Conservation (phyloP, 192 early-diverging fungal genomes). For the Coemansia aciculifera region DNA sequence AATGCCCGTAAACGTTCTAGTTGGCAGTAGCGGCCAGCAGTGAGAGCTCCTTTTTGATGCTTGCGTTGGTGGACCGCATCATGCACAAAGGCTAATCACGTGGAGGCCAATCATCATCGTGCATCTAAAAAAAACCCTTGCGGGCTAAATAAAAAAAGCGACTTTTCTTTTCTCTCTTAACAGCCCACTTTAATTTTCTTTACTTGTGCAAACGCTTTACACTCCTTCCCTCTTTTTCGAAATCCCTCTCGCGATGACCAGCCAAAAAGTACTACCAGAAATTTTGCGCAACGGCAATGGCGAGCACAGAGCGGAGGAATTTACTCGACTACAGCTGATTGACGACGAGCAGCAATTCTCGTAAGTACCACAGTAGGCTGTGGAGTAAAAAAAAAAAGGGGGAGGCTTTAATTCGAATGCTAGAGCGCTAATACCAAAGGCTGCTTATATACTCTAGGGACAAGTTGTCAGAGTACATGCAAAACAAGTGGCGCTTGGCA, state of each 20-base stretch:
- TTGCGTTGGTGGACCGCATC: background rate
- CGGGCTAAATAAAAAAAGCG: too few relatives aligned
- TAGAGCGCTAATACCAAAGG: background rate
- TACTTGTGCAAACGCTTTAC: background rate
- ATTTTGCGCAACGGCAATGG: background rate
- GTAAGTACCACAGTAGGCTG: slow-evolving; percentile 38
- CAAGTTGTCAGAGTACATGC: slow-evolving; percentile 74
- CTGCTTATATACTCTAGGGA: slow-evolving; percentile 50
- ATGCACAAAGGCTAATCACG: background rate
- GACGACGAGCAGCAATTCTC: slow-evolving; percentile 53
- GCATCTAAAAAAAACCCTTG: slow-evolving; percentile 2
- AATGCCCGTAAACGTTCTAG: background rate
- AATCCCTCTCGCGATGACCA: slow-evolving; percentile 7
- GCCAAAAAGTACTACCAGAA: background rate
- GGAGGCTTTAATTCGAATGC: background rate
- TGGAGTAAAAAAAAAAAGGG: background rate
- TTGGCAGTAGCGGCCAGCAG: background rate
- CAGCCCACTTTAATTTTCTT: background rate
- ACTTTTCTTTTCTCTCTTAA: background rate
- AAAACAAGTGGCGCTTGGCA: slow-evolving; percentile 73
- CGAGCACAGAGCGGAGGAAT: background rate
- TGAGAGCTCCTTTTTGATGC: background rate
- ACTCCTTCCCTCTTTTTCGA: background rate
- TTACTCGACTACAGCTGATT: slow-evolving; percentile 47
- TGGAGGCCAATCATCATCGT: slow-evolving; percentile 4